Base-by-base conservation (phyloP, 139 green algal species). In the Desmodesmus armatus region DNA sequence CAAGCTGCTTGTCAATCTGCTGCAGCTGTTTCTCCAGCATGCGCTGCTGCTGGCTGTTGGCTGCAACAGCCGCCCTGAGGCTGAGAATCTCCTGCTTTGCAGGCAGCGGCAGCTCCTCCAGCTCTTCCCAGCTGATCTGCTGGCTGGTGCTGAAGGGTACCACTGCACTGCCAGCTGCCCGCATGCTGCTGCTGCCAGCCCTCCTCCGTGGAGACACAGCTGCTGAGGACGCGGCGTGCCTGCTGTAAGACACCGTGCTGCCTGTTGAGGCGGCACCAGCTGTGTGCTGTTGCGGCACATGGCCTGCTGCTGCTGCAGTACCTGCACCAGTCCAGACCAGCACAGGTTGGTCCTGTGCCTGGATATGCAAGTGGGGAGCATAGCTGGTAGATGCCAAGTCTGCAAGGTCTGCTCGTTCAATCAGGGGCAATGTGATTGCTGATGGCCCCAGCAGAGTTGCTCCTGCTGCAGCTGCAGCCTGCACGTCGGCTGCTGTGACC, bases 91-190 rank as follows among this genome's bases (percentile, higher is more conserved):
- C 80, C 19, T 76, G 44, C 9, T 47, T 40, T 35, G 80, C 80
- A 41, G 44, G n/a, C 43, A 78, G 23, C 2, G 80, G 80, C 49
- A 85, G 47, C 23, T 76, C 63, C 35, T 85, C 80, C 21, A 85
- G 66, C 66, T 85, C 65, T 7, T 70, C 80, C 80, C 80, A 85
- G 66, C 41, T 71, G 47, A 85, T 41, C n/a, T 85, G 47, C 43
- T 78, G 80, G 29, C 69, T 43, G 25, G 47, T 76, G 66, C 27
- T 35, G 40, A 25, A 78, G 49, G 40, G 33, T n/a, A 35, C 31
- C 65, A 72, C 7, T 55, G 47, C 9, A n/a, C 33, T 41, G 65
- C 31, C 2, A 41, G 11, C 65, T 72, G 19, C 1, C 65, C 31
- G 15, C 31, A 41, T 25, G 31, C 41, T 47, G 65, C 65, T 72